Conservation (phyloP, 176 grass and related monocot species). For the Poa annua region DNA sequence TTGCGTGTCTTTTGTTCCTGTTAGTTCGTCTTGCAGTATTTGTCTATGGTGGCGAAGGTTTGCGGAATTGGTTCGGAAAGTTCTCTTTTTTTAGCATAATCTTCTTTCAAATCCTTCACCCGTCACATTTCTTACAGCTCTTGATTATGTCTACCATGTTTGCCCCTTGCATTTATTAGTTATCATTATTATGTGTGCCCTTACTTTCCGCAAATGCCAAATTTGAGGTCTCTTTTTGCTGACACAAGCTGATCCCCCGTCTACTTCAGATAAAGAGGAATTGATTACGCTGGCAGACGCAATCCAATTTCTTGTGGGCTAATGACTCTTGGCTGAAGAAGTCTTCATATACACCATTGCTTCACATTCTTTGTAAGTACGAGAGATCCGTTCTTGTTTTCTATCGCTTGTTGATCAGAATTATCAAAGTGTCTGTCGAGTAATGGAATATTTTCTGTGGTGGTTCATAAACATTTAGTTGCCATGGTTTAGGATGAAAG, state of each 20-base stretch:
- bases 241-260: slow-evolving; percentile 25
- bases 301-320: slow-evolving; percentile 24
- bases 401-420: not conserved
- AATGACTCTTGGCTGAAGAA: slow-evolving; percentile 22
- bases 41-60: slow-evolving; percentile 3
- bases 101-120: slow-evolving; percentile 36
- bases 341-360: slow-evolving; percentile 31
- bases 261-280: slow-evolving; percentile 21
- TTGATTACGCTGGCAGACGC: not conserved
- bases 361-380: slow-evolving; percentile 42
- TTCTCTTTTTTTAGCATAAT: slow-evolving; percentile 15
- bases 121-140: slow-evolving; percentile 6
- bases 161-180: slow-evolving; percentile 34
- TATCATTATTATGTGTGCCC: slow-evolving; percentile 1
- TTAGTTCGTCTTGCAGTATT: slow-evolving; percentile 24
- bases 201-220: slow-evolving; percentile 52
- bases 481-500: not conserved
- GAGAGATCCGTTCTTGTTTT: slow-evolving; percentile 24
- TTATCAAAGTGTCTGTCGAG: not conserved
- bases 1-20: not conserved
- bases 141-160: slow-evolving; percentile 24
- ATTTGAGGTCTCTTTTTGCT: slow-evolving; percentile 53
- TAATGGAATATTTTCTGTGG: not conserved
- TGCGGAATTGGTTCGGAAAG: slow-evolving; percentile 13
- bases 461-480: not conserved